Conservation (phyloP, 148 eudicot species). For the Chenopodium formosanum region DNA sequence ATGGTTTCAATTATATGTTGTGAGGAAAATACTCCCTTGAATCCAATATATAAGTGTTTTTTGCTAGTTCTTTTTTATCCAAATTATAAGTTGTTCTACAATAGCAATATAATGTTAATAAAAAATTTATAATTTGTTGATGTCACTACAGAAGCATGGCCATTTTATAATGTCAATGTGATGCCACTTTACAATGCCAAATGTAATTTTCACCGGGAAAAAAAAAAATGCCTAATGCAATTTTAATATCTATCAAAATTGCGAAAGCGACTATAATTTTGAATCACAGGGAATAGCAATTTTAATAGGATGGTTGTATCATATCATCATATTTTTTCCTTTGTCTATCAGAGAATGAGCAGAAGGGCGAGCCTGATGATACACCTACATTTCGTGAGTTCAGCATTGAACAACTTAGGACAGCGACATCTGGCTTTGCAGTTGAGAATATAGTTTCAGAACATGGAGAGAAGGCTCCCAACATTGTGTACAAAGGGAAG, state of each 20-base stretch:
- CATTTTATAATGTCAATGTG: background rate
- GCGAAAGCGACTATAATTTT: background rate
- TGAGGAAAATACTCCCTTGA: background rate
- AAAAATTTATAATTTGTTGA: background rate
- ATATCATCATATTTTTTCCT: background rate
- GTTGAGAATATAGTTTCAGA: slow-evolving; percentile 94
- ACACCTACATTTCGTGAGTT: slow-evolving; percentile 68
- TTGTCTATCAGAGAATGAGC: slow-evolving; percentile 53
- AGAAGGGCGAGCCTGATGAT: slow-evolving; percentile 46
- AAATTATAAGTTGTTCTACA: background rate
- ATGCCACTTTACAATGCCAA: background rate
- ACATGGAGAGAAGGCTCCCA: slow-evolving; percentile 97
- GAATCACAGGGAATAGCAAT: slow-evolving; percentile 3
- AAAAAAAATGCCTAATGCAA: background rate
- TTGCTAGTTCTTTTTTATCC: no score
- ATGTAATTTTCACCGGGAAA: no score
- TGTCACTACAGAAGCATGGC: background rate
- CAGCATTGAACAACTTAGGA: slow-evolving; percentile 69
- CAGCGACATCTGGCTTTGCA: slow-evolving; percentile 88
- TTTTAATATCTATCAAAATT: no score
- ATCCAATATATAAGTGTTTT: background rate
- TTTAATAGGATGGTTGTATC: background rate
- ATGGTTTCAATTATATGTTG: background rate
- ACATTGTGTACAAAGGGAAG: slow-evolving; percentile 88
- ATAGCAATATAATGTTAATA: no score